Conservation (phyloP, 2,329 filamentous ascomycete genomes). For the Lasiodiplodia sp. region DNA sequence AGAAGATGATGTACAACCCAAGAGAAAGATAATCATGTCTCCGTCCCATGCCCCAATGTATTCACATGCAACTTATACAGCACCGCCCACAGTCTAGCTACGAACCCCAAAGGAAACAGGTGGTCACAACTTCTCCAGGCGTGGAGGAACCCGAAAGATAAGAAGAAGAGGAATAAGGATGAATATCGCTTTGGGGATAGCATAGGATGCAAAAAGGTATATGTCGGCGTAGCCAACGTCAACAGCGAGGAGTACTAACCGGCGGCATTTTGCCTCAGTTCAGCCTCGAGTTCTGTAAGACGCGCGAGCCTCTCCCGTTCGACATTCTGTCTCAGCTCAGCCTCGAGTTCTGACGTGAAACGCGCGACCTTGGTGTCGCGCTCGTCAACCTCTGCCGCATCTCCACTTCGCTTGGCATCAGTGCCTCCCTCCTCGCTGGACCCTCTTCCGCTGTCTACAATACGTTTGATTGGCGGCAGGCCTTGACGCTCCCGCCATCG, state of each 20-base stretch:
- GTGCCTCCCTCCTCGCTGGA: slow-evolving; percentile 6
- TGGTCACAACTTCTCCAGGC: neutral
- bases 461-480: slow-evolving; percentile 9
- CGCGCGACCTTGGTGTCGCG: slow-evolving; percentile 27
- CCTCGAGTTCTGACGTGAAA: slow-evolving; percentile 23
- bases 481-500: slow-evolving; percentile 40
- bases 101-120: neutral
- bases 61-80: slow-evolving; percentile 3
- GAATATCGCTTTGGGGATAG: neutral
- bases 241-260: neutral
- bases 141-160: neutral
- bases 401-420: slow-evolving; percentile 7
- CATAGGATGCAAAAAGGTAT: neutral
- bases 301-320: slow-evolving; percentile 11
- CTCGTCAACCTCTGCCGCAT: slow-evolving; percentile 1
- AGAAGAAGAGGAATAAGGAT: neutral
- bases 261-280: slow-evolving; percentile 22
- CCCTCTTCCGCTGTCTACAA: neutral
- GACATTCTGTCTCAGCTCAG: slow-evolving; percentile 13
- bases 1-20: neutral
- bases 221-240: neutral
- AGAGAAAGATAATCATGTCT: neutral
- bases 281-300: slow-evolving; percentile 17
- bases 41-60: neutral
- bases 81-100: slow-evolving; percentile 9